These are phyloP conservation scores for Trichoderma guizhouense DNA, from an alignment of 2,329 filamentous ascomycete genomes.

Conservation along the genomic window DNA sequence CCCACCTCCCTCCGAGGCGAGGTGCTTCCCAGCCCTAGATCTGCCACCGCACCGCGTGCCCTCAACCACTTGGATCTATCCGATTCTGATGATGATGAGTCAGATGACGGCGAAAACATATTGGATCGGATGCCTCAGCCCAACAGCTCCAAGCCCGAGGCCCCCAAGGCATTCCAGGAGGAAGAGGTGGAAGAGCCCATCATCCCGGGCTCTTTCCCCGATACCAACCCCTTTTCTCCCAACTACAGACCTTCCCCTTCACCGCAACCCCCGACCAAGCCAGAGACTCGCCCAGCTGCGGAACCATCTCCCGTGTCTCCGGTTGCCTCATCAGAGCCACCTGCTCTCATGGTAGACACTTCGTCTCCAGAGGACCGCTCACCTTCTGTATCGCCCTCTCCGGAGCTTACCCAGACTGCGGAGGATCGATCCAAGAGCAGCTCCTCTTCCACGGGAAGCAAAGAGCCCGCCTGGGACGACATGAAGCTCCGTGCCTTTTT, in stretches of 20 bases:
- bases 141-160: conserved; percentile 16
- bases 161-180: conserved; percentile 21
- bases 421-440: conserved; percentile 38
- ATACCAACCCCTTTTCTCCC: conserved; percentile 37
- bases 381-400: conserved; percentile 63
- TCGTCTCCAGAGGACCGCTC: conserved; percentile 67
- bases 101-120: conserved; percentile 44
- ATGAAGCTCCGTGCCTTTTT: conserved; percentile 82
- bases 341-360: conserved; percentile 65
- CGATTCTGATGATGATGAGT: conserved; percentile 58
- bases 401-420: conserved; percentile 52
- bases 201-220: conserved; percentile 40
- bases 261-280: conserved; percentile 26
- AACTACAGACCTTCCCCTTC: conserved; percentile 33
- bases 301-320: conserved; percentile 23
- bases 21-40: conserved; percentile 52
- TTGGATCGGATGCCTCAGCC: conserved; percentile 27
- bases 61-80: conserved; percentile 65
- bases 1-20: conserved; percentile 26
- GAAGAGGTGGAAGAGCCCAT: conserved; percentile 31
- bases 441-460: conserved; percentile 35
- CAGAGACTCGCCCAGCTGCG: not conserved
- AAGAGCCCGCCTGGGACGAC: conserved; percentile 73
- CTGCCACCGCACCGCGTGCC: conserved; percentile 34
- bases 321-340: conserved; percentile 49